Evolutionary conservation across 768 basidiomycete species (phyloP).

Genomic region (Chalciporus pseudorubinellus): DNA sequence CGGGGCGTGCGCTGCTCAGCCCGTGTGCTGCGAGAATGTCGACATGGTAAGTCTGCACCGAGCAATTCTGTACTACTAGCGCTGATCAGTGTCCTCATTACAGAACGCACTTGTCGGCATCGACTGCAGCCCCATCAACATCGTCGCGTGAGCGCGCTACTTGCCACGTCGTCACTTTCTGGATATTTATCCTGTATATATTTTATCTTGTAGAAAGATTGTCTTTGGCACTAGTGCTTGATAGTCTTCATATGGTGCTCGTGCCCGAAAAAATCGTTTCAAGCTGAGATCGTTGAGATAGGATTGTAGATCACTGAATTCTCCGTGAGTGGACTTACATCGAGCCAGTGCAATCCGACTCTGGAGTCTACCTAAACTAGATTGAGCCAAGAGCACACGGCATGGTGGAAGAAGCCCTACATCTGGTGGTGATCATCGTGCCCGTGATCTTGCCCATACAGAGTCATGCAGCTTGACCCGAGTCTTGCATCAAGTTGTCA

Average conservation of each 20-base stretch:
- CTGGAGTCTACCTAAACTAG: no score
- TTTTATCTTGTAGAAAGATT: background rate
- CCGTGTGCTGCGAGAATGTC: slow-evolving; percentile 19
- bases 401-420: no score
- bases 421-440: no score
- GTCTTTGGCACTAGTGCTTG: background rate
- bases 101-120: slow-evolving; percentile 10
- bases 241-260: background rate
- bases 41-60: slow-evolving; percentile 7
- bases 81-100: background rate
- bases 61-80: no score
- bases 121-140: slow-evolving; percentile 10
- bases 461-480: no score
- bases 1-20: slow-evolving; percentile 6
- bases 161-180: background rate
- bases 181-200: background rate
- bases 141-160: background rate
- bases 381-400: no score
- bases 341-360: no score
- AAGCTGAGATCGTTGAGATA: background rate
- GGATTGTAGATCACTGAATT: no score
- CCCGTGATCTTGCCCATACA: no score
- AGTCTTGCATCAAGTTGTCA: background rate
- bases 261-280: no score
- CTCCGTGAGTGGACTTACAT: no score